Evolutionary conservation across 495 filamentous ascomycete species (phyloP).

Genomic region (Penicillium bialowiezense): DNA sequence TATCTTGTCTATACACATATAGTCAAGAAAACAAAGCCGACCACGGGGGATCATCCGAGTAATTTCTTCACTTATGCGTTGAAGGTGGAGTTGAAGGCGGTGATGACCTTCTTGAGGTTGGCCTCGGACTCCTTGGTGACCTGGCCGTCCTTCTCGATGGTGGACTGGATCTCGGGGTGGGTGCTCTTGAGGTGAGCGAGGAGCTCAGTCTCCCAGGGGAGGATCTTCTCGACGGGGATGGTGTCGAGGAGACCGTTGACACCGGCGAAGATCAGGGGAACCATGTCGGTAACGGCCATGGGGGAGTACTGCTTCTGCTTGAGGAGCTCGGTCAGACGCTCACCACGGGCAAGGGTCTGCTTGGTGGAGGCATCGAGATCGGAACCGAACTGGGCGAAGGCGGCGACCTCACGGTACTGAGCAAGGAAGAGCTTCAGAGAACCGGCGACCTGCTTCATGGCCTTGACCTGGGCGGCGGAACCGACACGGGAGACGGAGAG

Average conservation of each 20-base stretch:
- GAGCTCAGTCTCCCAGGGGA: conserved; percentile 92
- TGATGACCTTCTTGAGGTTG: conserved; percentile 76
- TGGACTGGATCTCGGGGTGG: conserved; percentile 76
- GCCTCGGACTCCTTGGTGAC: conserved; percentile 93
- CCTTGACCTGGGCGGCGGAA: conserved; percentile 99
- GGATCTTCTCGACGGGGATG: conserved; percentile 83
- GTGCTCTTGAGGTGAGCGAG: conserved; percentile 84
- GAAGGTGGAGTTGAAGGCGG: conserved; percentile 92
- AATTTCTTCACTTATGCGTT: conserved; percentile 50
- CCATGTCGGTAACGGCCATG: conserved; percentile 99
- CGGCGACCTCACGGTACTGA: conserved; percentile 99
- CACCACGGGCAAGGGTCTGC: conserved; percentile 97
- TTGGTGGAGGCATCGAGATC: conserved; percentile 98
- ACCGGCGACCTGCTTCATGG: conserved; percentile 99
- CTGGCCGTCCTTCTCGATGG: conserved; percentile 94
- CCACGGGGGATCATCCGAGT: conserved; percentile 32
- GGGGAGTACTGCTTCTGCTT: conserved; percentile 99
- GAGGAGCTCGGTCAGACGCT: conserved; percentile 97
- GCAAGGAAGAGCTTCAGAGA: conserved; percentile 99
- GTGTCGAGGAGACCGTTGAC: conserved; percentile 92
- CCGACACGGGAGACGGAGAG: conserved; percentile 99
- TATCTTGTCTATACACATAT: conserved; percentile 54
- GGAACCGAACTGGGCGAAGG: conserved; percentile 99
- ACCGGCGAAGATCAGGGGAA: conserved; percentile 98
- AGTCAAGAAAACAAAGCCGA: conserved; percentile 46